Base-by-base conservation (phyloP, 352 stramenopile genomes). In the Discostella stelligera region DNA sequence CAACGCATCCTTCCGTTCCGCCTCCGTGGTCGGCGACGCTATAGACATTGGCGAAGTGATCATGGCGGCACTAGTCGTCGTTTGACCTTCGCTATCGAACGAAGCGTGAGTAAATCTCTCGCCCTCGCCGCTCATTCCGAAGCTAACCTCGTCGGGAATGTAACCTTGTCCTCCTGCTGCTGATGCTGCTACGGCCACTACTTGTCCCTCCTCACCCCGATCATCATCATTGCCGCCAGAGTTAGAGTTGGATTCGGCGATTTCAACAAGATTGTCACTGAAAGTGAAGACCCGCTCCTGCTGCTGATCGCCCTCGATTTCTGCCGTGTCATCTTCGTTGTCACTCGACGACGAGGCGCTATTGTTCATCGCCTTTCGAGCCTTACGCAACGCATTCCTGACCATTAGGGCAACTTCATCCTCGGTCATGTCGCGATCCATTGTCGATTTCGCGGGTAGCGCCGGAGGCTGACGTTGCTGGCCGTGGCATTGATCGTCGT, bases 331-430 rank as follows among this genome's bases (percentile, higher is more conserved):
- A 18, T 44, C 25, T 0, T 62, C 52, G 41, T 58, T 46, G 0
- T 71, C 53, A 48, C 48, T 50, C 25, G 64, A 20, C 8, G 41
- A 39, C 18, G 44, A 37, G 23, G 52, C 27, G 21, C 52, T 44
- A 65, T 49, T 58, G 54, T 67, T 55, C 71, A 74, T 74, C 13
- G 77, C 77, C 52, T 27, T 61, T 1, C 83, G 74, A 7, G 83
- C 80, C 16, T 80, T 79, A 0, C 55, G 52, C 1, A 89, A 44
- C 0, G 83, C 83, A 60, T 82, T 82, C n/a, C 84, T 76, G 0
- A 89, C 83, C 68, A 89, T 76, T 1, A 74, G 20, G 18, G 56
- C 77, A 6, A 89, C 69, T 80, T 89, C 80, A 23, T 84, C 80
- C 66, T 87, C 80, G 41, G 83, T 83, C 83, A 89, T 89, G 16